Conservation (phyloP, 2,329 filamentous ascomycete genomes). For the Apiospora pterosperma region DNA sequence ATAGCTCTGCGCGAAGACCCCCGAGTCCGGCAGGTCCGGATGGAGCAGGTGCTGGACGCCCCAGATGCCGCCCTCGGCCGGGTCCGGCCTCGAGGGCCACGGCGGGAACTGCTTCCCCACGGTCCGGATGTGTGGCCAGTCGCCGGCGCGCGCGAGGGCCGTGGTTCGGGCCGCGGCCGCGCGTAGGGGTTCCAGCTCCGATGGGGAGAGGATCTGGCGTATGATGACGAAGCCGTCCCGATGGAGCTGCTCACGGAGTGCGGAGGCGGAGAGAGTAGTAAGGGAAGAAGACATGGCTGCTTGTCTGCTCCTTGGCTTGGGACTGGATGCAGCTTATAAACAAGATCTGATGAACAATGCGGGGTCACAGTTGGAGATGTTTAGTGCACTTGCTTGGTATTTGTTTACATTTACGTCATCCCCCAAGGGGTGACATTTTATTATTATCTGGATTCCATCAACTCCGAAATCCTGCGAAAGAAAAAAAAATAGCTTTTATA, state of each 20-base stretch:
- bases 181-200: slow-evolving; percentile 57
- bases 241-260: slow-evolving; percentile 53
- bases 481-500: background rate
- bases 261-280: background rate
- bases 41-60: slow-evolving; percentile 84
- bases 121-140: slow-evolving; percentile 80
- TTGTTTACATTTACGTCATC: background rate
- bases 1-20: slow-evolving; percentile 65
- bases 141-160: slow-evolving; percentile 60
- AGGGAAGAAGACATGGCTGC: background rate
- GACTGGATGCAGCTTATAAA: too few species aligned
- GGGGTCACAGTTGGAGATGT: background rate
- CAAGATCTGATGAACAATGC: background rate
- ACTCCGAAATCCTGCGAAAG: background rate
- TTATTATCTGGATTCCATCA: background rate
- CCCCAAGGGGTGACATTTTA: background rate
- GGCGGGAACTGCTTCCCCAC: slow-evolving; percentile 90
- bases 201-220: slow-evolving; percentile 56
- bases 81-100: slow-evolving; percentile 55
- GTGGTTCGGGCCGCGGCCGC: slow-evolving; percentile 56
- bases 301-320: background rate
- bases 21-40: slow-evolving; percentile 61
- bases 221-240: slow-evolving; percentile 75
- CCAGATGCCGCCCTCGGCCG: slow-evolving; percentile 68
- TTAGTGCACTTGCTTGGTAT: background rate